Percentiles rank a stretch among this genome's conserved stretches.
These are phyloP conservation scores for Populus tomentosa DNA, from an alignment of 441 rosid genomes.

Conservation along the genomic window DNA sequence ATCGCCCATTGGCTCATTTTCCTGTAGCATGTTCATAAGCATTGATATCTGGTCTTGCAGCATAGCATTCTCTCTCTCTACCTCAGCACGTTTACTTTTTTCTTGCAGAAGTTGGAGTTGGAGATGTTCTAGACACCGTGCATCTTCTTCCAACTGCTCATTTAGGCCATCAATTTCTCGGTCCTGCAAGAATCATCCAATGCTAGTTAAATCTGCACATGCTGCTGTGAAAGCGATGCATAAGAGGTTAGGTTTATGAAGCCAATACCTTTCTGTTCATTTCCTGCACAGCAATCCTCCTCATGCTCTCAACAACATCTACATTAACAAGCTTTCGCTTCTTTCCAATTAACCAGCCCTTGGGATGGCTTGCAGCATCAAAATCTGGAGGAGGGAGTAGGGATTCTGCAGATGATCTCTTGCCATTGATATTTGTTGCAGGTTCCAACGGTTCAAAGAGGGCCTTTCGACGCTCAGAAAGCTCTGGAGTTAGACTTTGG, in stretches of 20 bases:
- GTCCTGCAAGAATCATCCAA: constrained; percentile 47
- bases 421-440: constrained; percentile 35
- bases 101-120: constrained; percentile 84
- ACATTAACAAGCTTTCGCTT: constrained; percentile 93
- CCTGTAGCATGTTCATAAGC: constrained; percentile 82
- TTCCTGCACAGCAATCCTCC: constrained; percentile 94
- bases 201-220: background rate
- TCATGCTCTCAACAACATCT: constrained; percentile 98
- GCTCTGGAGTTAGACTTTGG: constrained; percentile 25
- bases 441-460: constrained; percentile 91
- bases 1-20: constrained; percentile 48
- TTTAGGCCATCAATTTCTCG: constrained; percentile 83
- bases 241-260: background rate
- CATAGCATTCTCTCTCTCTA: constrained; percentile 78
- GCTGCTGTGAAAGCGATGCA: background rate
- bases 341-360: constrained; percentile 95
- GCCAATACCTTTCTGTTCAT: constrained; percentile 85
- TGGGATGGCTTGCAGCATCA: constrained; percentile 78
- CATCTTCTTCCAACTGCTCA: constrained; percentile 92
- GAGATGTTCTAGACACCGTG: constrained; percentile 73
- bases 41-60: constrained; percentile 76
- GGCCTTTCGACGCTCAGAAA: constrained; percentile 79
- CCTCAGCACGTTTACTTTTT: constrained; percentile 67
- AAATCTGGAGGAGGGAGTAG: constrained; percentile 94
- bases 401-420: constrained; percentile 56